A percentile compares a stretch with the other conserved stretches of the same genome.
These are phyloP conservation scores for Exophiala viscosa DNA, from an alignment of 2,329 filamentous ascomycete species.

Conservation along the genomic window DNA sequence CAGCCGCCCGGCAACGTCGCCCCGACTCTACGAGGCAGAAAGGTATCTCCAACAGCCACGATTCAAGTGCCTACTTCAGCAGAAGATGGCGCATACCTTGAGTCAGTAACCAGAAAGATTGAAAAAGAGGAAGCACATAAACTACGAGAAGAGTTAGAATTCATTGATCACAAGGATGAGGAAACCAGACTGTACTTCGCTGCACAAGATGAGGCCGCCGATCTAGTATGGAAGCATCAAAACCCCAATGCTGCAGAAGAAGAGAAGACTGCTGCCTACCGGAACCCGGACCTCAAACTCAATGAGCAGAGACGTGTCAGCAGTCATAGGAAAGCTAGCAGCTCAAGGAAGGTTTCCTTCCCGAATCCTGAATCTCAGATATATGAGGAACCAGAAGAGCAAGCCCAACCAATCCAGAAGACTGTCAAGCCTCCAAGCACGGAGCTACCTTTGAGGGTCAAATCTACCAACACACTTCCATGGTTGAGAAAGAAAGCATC, in stretches of 20 bases:
- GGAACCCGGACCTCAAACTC: constrained; percentile 40
- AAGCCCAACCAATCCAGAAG: neutral
- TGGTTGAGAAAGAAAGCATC: constrained; percentile 38
- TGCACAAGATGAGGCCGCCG: constrained; percentile 60
- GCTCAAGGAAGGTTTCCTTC: constrained; percentile 50
- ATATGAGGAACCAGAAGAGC: constrained; percentile 76
- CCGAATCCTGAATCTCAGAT: constrained; percentile 62
- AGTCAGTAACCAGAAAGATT: constrained; percentile 53
- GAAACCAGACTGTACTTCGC: constrained; percentile 50
- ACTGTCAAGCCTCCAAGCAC: constrained; percentile 24
- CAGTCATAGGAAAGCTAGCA: constrained; percentile 35
- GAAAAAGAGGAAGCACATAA: constrained; percentile 58
- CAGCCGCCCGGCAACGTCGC: constrained; percentile 35
- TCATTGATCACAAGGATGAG: constrained; percentile 57
- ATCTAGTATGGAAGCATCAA: constrained; percentile 62
- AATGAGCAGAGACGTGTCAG: constrained; percentile 19
- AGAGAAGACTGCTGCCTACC: constrained; percentile 47
- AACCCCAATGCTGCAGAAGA: constrained; percentile 50
- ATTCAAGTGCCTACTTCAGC: constrained; percentile 32
- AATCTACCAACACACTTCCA: constrained; percentile 62
- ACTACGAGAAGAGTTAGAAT: constrained; percentile 55
- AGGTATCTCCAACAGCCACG: constrained; percentile 36
- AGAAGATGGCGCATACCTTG: constrained; percentile 48
- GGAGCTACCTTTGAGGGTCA: constrained; percentile 52
- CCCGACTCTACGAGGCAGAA: constrained; percentile 33